phyloP scores from a whole-genome alignment of 176 grass and related monocot species.

The Bothriochloa decipiens region DNA sequence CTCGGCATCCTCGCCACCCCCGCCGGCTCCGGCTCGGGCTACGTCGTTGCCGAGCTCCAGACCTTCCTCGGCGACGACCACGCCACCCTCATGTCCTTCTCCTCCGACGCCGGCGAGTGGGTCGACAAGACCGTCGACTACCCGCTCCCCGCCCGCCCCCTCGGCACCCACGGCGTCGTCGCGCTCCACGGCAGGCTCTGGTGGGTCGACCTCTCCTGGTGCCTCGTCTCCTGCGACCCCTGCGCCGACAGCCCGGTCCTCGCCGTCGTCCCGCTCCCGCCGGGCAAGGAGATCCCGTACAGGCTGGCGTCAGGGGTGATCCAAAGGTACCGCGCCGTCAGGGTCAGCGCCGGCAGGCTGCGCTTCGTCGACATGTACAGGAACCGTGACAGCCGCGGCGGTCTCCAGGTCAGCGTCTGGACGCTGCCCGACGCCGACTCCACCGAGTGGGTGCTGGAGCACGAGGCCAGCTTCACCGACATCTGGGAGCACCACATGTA shows the following conservation, averaged over 20 bases:
- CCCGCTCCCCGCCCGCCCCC: not conserved
- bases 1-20: not conserved
- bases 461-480: constrained; percentile 2
- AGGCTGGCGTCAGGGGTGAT: not conserved
- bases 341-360: not conserved
- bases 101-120: constrained; percentile 21
- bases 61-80: not conserved
- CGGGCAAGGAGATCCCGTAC: not conserved
- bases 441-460: not conserved
- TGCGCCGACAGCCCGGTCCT: not conserved
- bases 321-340: not conserved
- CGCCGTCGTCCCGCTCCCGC: constrained; percentile 4
- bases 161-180: not conserved
- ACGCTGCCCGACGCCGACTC: not conserved
- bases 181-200: not conserved
- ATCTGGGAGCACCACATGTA: not conserved
- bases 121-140: not conserved
- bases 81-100: not conserved
- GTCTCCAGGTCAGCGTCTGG: not conserved
- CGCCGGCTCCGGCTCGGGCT: not conserved
- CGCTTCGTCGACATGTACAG: constrained; percentile 19
- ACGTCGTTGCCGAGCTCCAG: not conserved
- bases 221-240: not conserved
- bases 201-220: constrained; percentile 5
- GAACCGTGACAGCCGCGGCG: not conserved